Base-by-base conservation (phyloP, 768 basidiomycete genomes). In the Boletus fagicola region DNA sequence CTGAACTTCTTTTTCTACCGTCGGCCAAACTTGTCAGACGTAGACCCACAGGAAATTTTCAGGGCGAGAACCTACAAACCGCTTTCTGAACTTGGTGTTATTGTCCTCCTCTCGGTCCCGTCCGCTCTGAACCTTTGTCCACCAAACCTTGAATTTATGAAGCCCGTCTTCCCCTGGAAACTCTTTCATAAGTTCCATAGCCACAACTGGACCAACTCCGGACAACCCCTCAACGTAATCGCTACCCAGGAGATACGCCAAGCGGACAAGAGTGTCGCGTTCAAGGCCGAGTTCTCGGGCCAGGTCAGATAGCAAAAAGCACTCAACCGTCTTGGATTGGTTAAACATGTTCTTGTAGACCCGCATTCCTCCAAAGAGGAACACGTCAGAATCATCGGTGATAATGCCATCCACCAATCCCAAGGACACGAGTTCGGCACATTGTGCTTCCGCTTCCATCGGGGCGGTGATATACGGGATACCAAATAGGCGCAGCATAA, bases 281-380 rank as follows among this genome's bases (percentile, higher is more conserved):
- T 91, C 87, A 24, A 98, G 77, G 6, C 92, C 88, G 11, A 99
- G 79, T 71, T 99, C 97, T 43, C 94, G 82, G 39, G 81, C 81
- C 49, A 98, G 81, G 69, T 99, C 97, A 6, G 83, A 73, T 2
- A 85, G 75, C 36, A 97, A 77, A 78, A 97, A 99, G 68, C 94
- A 94, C 73, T 99, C 97, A 53, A 98, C 97, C 4, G 94, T 98
- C 78, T 98, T 98, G 48, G 92, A 90, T 73, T 98, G 96, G 70
- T 98, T 98, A 78, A 99, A 99, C 90, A 99, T 96, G 71, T 99
- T 98, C 75, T 96, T 97, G 81, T 90, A 97, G 20, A 98, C 92
- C n/a, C 94, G 87, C 62, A 83, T 75, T 24, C 93, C 96, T 33
- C 97, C 97, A 64, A 99, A 99, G 49, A 99, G 86, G 75, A 99